These are phyloP conservation scores for Solanum hybrid DNA, from an alignment of 305 asterid species.

Conservation along the genomic window DNA sequence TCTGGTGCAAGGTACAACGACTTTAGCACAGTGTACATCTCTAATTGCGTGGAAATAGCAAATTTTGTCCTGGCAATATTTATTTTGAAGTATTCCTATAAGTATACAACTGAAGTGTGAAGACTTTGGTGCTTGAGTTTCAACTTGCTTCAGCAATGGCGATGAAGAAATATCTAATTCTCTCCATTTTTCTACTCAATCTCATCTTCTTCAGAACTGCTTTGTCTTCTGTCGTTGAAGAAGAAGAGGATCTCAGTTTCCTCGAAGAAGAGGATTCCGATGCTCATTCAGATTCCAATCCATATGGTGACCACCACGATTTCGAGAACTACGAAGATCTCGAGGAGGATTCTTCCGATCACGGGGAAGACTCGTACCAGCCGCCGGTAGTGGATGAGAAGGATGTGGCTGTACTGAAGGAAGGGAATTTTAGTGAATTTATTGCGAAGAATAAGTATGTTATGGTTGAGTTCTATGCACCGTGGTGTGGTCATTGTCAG, in stretches of 20 bases:
- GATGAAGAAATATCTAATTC: background rate
- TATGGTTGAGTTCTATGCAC: conserved; percentile 92
- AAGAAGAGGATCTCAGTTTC: conserved; percentile 76
- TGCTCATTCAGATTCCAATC: conserved; percentile 14
- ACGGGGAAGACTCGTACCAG: conserved; percentile 23
- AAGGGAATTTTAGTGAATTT: conserved; percentile 64
- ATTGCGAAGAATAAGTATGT: conserved; percentile 51
- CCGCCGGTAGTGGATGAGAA: conserved; percentile 61
- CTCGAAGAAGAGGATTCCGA: conserved; percentile 39
- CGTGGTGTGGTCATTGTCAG: conserved; percentile 96
- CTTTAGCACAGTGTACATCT: background rate
- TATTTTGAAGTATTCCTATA: background rate
- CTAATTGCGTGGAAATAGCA: background rate
- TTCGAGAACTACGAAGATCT: conserved; percentile 79
- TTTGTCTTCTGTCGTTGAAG: conserved; percentile 11
- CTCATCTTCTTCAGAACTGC: conserved; percentile 24
- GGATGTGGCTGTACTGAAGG: conserved; percentile 62
- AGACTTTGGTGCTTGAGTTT: background rate
- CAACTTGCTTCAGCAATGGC: conserved; percentile 1
- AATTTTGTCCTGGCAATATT: background rate
- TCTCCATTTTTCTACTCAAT: conserved; percentile 23
- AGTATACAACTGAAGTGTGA: background rate
- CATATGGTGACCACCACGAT: conserved; percentile 23
- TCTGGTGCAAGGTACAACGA: background rate
- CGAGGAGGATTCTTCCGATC: conserved; percentile 32